Evolutionary conservation across 2,329 filamentous ascomycete genomes (phyloP), one percentile per base, ranked within the genome.

Genomic region (Coleophoma crateriformis): DNA sequence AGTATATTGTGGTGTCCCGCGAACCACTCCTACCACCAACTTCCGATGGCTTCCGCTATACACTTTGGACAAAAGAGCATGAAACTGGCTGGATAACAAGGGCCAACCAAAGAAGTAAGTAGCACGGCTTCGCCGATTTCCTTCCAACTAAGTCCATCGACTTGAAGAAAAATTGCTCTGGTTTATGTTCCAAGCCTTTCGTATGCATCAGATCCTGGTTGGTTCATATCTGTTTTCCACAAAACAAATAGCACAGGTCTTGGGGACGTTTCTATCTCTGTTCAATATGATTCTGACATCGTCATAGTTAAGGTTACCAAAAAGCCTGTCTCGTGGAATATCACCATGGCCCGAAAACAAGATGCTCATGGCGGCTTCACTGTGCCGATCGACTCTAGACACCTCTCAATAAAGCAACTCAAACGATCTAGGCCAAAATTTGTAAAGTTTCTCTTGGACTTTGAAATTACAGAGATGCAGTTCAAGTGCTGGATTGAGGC

Each of bases 391-490:
- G 8, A 27, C 8, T 4, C 27, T 27, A 13, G 50, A 46, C 3
- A 20, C 48, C 6, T 55, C 50, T 38, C 22, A 22, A 12, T 15
- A 14, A 27, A 39, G 50, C 8, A 44, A 52, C 17, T 34, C 49
- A 7, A 43, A 45, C 20, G 22, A 38, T 7, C 42, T 53, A 14
- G 10, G 51, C 13, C 49, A 51, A 33, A 41, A 55, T 7, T 27
- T 15, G 37, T 55, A 3, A 39, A 50, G 11, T 55, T 47, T 19
- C 12, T 22, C 2, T 13, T 42, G 12, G 14, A 42, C 19, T 22
- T 42, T 45, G 37, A 55, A 7, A 55, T 55, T 32, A 53, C 53
- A 1, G 53, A 55, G 35, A 55, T 53, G 49, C 51, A 55, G 33
- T 7, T 42, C 7, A 42, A 22, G 4, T 42, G 39, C 39, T 42